A percentile compares a stretch with the other conserved stretches of the same genome.
phyloP scores from a whole-genome alignment of 352 stramenopile genomes.

The Aphanomyces astaci region DNA sequence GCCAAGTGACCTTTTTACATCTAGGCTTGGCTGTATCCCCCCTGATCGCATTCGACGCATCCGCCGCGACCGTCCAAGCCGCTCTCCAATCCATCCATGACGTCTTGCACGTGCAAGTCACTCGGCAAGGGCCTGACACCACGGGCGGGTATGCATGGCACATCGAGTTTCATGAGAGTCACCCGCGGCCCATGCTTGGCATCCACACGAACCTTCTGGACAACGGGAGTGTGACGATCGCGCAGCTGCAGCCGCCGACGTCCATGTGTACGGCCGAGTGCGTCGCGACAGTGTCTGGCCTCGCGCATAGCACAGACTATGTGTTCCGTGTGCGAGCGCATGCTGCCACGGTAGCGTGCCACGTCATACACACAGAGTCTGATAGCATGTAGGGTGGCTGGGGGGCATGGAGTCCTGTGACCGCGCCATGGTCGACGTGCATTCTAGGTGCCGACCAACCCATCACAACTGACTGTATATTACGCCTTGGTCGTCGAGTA shows the following conservation, averaged over 20 bases:
- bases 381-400: background rate
- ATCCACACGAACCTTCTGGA: background rate
- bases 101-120: background rate
- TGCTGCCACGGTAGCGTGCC: background rate
- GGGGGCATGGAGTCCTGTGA: background rate
- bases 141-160: slow-evolving; percentile 3
- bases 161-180: slow-evolving; percentile 5
- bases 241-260: background rate
- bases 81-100: background rate
- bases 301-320: background rate
- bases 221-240: background rate
- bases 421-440: background rate
- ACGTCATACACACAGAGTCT: background rate
- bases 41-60: background rate
- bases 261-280: background rate
- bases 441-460: background rate
- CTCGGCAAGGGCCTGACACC: background rate
- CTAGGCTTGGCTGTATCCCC: background rate
- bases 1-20: no score
- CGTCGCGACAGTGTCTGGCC: background rate
- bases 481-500: no score
- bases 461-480: background rate
- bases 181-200: background rate
- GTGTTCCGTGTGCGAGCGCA: background rate
- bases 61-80: background rate